Evolutionary conservation across 768 basidiomycete species (phyloP).

Genomic region (Calocera viscosa): DNA sequence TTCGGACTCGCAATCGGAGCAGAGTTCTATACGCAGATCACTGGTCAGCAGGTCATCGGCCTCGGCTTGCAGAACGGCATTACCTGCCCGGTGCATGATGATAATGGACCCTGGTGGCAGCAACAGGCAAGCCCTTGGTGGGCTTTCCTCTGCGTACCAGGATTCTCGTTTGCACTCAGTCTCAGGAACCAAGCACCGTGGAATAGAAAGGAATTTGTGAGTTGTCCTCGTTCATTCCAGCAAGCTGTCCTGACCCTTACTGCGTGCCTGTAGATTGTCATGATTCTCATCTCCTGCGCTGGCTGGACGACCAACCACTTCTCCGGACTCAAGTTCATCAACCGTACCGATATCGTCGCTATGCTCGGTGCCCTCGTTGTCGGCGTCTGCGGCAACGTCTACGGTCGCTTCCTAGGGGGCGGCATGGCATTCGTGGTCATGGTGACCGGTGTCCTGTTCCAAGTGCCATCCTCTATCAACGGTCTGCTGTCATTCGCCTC

Average conservation of each 20-base stretch:
- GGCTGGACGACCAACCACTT: slow-evolving; percentile 77
- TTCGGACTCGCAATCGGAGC: slow-evolving; percentile 77
- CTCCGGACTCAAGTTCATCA: slow-evolving; percentile 44
- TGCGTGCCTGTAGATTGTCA: slow-evolving; percentile 32
- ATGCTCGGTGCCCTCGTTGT: slow-evolving; percentile 74
- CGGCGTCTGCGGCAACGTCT: slow-evolving; percentile 65
- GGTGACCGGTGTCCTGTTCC: slow-evolving; percentile 75
- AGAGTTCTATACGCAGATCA: slow-evolving; percentile 49
- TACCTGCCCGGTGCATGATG: slow-evolving; percentile 36
- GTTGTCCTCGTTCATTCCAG: slow-evolving; percentile 16
- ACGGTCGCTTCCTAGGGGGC: slow-evolving; percentile 50
- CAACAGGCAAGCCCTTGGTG: slow-evolving; percentile 56
- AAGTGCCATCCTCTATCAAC: slow-evolving; percentile 66
- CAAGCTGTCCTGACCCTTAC: neutral
- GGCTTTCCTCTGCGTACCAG: slow-evolving; percentile 63
- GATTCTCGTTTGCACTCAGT: slow-evolving; percentile 54
- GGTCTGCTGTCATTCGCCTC: slow-evolving; percentile 62
- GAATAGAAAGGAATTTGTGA: slow-evolving; percentile 44
- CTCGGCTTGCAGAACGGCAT: slow-evolving; percentile 50
- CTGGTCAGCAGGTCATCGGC: slow-evolving; percentile 35
- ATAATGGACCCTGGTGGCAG: slow-evolving; percentile 58
- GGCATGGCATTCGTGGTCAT: slow-evolving; percentile 74
- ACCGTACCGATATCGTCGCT: slow-evolving; percentile 63
- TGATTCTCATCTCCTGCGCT: slow-evolving; percentile 47
- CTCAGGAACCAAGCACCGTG: slow-evolving; percentile 52